Percentiles rank a stretch among this genome's conserved stretches.
Conservation (phyloP, 306 rosid genomes). For the Acmispon strigosus region DNA sequence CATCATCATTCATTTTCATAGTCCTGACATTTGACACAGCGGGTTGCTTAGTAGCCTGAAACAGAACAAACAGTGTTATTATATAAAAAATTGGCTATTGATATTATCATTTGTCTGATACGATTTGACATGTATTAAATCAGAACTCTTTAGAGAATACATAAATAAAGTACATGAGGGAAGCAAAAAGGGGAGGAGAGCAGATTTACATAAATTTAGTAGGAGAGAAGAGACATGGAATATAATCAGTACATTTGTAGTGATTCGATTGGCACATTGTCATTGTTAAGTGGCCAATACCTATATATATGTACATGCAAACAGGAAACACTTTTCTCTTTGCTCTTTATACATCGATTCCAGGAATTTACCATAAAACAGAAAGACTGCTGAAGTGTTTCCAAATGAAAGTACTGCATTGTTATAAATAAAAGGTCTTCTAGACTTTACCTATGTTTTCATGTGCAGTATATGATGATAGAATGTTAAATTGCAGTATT, state of each 20-base stretch:
- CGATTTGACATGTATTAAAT: not conserved
- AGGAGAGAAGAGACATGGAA: not conserved
- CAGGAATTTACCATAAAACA: not conserved
- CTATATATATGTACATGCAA: not conserved
- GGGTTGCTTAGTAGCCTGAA: constrained; percentile 65
- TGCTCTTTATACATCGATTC: not conserved
- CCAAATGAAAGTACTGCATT: not conserved
- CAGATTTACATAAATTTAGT: not conserved
- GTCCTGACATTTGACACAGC: constrained; percentile 56
- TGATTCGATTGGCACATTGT: no score
- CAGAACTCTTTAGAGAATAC: not conserved
- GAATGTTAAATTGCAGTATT: not conserved
- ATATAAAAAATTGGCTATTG: constrained; percentile 1
- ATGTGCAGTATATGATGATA: not conserved
- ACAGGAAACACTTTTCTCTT: constrained; percentile 11
- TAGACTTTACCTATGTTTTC: not conserved
- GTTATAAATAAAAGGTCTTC: not conserved
- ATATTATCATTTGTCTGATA: not conserved
- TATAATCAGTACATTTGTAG: no score
- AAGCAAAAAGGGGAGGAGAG: not conserved
- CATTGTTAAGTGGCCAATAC: not conserved
- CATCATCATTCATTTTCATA: constrained; percentile 87
- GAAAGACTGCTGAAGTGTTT: not conserved
- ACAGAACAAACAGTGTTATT: constrained; percentile 13
- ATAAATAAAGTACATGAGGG: not conserved